Evolutionary conservation across 2,329 filamentous ascomycete species (phyloP).

Genomic region (Ustulina deusta): DNA sequence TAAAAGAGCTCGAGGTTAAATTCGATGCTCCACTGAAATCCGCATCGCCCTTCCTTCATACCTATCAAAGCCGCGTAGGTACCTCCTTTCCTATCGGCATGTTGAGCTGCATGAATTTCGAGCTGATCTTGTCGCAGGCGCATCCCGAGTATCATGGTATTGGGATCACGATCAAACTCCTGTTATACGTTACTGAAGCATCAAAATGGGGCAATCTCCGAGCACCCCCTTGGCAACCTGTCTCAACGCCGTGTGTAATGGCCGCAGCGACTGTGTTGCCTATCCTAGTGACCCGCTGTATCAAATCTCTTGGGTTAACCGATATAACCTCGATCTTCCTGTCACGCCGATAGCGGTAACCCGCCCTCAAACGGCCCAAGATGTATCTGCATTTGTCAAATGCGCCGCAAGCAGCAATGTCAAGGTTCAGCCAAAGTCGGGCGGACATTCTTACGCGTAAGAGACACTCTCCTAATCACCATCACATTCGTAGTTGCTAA

Average conservation of each 20-base stretch:
- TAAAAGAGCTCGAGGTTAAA: background rate
- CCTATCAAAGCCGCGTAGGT: background rate
- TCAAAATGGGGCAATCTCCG: slow-evolving; percentile 58
- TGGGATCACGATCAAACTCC: background rate
- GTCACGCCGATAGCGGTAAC: slow-evolving; percentile 68
- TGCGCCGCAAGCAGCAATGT: slow-evolving; percentile 64
- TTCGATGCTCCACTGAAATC: background rate
- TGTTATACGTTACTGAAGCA: background rate
- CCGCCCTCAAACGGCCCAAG: slow-evolving; percentile 63
- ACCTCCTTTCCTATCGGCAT: background rate
- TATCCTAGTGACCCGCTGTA: slow-evolving; percentile 60
- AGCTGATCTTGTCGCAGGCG: background rate
- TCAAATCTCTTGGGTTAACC: slow-evolving; percentile 62
- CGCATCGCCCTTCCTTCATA: slow-evolving; percentile 13
- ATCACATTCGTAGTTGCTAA: slow-evolving; percentile 32
- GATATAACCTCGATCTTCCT: slow-evolving; percentile 64
- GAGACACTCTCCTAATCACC: slow-evolving; percentile 35
- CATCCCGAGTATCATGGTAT: slow-evolving; percentile 6
- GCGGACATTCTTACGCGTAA: slow-evolving; percentile 73
- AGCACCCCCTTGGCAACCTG: slow-evolving; percentile 59
- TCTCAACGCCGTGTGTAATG: slow-evolving; percentile 60
- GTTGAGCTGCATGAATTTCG: background rate
- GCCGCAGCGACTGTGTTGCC: slow-evolving; percentile 60
- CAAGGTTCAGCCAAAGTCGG: slow-evolving; percentile 71
- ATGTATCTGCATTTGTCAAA: slow-evolving; percentile 68